These are phyloP conservation scores for Grigorovia yakushimaensis DNA, from an alignment of 805 yeast species.

Conservation along the genomic window DNA sequence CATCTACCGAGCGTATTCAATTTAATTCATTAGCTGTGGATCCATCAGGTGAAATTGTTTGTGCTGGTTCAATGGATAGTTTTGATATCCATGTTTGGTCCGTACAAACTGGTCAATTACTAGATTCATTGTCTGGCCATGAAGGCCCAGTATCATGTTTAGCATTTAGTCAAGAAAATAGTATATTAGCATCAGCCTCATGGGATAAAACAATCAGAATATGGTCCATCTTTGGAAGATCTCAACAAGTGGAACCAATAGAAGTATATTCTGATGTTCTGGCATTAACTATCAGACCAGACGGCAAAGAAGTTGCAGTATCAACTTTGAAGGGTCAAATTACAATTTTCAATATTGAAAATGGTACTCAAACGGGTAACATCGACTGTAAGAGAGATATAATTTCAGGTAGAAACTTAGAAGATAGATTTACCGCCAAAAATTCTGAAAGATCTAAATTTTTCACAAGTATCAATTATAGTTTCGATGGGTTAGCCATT, in stretches of 20 bases:
- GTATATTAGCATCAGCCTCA: slow-evolving; percentile 76
- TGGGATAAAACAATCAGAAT: slow-evolving; percentile 94
- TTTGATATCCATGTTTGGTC: slow-evolving; percentile 95
- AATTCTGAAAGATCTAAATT: slow-evolving; percentile 77
- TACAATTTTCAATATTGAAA: slow-evolving; percentile 71
- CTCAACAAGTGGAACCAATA: slow-evolving; percentile 84
- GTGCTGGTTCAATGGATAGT: slow-evolving; percentile 86
- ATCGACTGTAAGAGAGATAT: slow-evolving; percentile 85
- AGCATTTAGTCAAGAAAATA: slow-evolving; percentile 72
- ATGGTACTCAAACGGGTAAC: slow-evolving; percentile 68
- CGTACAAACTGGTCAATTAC: slow-evolving; percentile 86
- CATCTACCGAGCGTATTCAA: slow-evolving; percentile 82
- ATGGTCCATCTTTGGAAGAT: slow-evolving; percentile 86
- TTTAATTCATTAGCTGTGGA: slow-evolving; percentile 87
- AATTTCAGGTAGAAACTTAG: slow-evolving; percentile 71
- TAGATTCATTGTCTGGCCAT: slow-evolving; percentile 85
- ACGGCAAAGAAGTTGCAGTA: slow-evolving; percentile 83
- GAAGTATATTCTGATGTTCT: slow-evolving; percentile 78
- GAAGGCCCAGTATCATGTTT: slow-evolving; percentile 90
- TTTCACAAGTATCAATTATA: slow-evolving; percentile 72
- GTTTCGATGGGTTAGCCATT: slow-evolving; percentile 80
- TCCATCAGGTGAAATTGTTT: slow-evolving; percentile 93
- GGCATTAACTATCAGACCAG: slow-evolving; percentile 78
- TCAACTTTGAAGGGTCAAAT: slow-evolving; percentile 84
- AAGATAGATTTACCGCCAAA: slow-evolving; percentile 72